A percentile compares a stretch with the other conserved stretches of the same genome.
Conservation (phyloP, 495 filamentous ascomycete species). For the Tuber borchii region DNA sequence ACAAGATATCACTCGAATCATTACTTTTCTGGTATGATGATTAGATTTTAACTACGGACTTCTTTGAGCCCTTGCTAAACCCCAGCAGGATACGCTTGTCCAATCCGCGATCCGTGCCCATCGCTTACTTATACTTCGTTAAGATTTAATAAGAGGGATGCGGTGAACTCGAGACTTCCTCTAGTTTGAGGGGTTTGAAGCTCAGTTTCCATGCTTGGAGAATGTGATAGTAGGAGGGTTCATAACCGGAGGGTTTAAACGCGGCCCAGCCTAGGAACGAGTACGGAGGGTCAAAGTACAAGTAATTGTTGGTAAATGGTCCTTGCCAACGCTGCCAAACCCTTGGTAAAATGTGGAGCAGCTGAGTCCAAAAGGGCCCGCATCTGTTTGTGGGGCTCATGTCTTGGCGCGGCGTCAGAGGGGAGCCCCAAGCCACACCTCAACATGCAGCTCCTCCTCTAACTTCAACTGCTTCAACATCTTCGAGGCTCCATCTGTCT, state of each 20-base stretch:
- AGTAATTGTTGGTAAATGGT: too few species aligned
- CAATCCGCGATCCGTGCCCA: neutral
- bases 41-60: too few species aligned
- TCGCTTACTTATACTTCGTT: neutral
- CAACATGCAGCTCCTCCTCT: slow-evolving; percentile 24
- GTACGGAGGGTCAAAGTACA: too few species aligned
- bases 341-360: neutral
- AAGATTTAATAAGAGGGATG: neutral
- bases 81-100: too few species aligned
- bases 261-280: too few species aligned
- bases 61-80: too few species aligned
- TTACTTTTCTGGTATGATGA: too few species aligned
- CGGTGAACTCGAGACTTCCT: neutral
- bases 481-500: slow-evolving; percentile 8
- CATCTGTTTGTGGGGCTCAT: slow-evolving; percentile 10
- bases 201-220: too few species aligned
- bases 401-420: slow-evolving; percentile 36
- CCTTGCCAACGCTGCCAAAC: neutral
- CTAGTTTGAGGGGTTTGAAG: neutral
- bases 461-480: slow-evolving; percentile 21
- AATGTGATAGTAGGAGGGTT: too few species aligned
- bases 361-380: neutral
- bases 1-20: neutral
- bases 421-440: slow-evolving; percentile 18
- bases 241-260: too few species aligned